Conservation (phyloP, 164 flowering plant species). For the Aristolochia californica region DNA sequence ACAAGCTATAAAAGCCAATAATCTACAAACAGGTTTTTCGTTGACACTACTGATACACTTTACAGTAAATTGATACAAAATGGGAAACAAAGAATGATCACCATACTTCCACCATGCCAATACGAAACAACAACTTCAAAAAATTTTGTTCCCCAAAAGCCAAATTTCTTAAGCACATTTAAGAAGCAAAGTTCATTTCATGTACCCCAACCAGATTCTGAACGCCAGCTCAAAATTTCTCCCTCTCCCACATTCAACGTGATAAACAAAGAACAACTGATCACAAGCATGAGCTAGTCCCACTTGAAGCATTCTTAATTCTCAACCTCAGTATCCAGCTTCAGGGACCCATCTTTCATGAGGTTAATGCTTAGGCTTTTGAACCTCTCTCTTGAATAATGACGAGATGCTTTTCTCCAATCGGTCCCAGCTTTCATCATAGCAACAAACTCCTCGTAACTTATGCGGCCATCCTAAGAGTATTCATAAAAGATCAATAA, state of each 20-base stretch:
- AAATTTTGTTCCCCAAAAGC: too few relatives aligned
- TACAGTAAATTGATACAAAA: slow-evolving; percentile 11
- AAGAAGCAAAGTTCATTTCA: too few relatives aligned
- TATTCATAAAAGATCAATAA: too few relatives aligned
- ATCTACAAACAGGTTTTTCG: too few relatives aligned
- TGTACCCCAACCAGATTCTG: too few relatives aligned
- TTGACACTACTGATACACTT: background rate
- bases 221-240: too few relatives aligned
- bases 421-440: slow-evolving; percentile 99
- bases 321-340: slow-evolving; percentile 51
- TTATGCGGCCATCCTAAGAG: slow-evolving; percentile 72
- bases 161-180: too few relatives aligned
- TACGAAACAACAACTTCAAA: too few relatives aligned
- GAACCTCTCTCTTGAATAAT: slow-evolving; percentile 91
- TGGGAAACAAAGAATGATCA: slow-evolving; percentile 1
- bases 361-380: slow-evolving; percentile 88
- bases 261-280: too few relatives aligned
- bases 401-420: slow-evolving; percentile 98
- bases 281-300: too few relatives aligned
- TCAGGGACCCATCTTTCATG: slow-evolving; percentile 94
- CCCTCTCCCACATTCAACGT: too few relatives aligned
- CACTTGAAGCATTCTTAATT: background rate
- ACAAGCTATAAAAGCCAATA: too few relatives aligned
- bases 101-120: background rate
- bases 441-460: slow-evolving; percentile 85